These are phyloP conservation scores for Sistotremastrum niveocremeum DNA, from an alignment of 768 basidiomycete species.

Conservation along the genomic window DNA sequence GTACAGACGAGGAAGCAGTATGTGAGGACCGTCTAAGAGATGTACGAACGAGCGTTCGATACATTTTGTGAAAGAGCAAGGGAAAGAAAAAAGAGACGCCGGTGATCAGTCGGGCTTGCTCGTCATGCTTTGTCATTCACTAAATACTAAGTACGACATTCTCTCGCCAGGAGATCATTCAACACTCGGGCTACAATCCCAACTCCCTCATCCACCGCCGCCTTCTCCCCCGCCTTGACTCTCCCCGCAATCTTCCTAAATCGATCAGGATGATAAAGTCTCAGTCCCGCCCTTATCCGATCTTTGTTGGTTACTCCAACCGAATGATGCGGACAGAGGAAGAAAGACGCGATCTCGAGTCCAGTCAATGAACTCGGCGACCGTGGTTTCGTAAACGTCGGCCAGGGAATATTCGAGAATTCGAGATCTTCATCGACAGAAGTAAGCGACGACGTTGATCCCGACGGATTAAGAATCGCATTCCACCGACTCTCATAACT, in stretches of 20 bases:
- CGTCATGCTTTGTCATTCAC: no score
- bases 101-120: no score
- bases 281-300: conserved; percentile 48
- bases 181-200: conserved; percentile 53
- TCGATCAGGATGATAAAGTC: conserved; percentile 74
- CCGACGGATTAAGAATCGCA: conserved; percentile 20
- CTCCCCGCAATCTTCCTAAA: conserved; percentile 44
- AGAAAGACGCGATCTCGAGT: conserved; percentile 41
- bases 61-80: no score
- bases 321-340: conserved; percentile 56
- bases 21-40: no score
- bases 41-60: no score
- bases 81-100: no score
- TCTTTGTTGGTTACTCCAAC: conserved; percentile 44
- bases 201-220: conserved; percentile 43
- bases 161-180: conserved; percentile 39
- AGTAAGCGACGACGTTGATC: conserved; percentile 31
- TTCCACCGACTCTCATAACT: conserved; percentile 56
- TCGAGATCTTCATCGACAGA: no score
- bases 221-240: conserved; percentile 39
- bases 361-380: conserved; percentile 37
- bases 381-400: conserved; percentile 30
- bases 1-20: no score
- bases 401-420: conserved; percentile 66
- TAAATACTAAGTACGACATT: no score